Evolutionary conservation across 2,329 filamentous ascomycete species (phyloP), one percentile per base, ranked within the genome.

Genomic region (Leptographium lundbergii): DNA sequence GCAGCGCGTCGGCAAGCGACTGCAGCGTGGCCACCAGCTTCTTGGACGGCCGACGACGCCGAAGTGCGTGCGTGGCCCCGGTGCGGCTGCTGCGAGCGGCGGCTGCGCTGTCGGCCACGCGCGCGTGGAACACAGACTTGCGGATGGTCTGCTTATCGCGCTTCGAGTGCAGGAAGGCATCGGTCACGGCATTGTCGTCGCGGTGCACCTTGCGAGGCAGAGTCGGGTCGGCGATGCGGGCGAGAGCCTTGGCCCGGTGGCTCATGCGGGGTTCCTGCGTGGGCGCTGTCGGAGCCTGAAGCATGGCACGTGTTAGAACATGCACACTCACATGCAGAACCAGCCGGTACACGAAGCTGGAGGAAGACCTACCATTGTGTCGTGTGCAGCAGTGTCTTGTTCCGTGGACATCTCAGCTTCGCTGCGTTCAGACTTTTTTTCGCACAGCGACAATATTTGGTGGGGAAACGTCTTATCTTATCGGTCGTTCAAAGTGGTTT

Each of bases 91-190:
- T 54, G 4, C 53, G 54, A 6, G 22, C 32, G 2, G 27, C 52
- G 61, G 59, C 64, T 17, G 66, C 61, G 61, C 77, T 73, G 64
- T 91, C 89, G 64, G 84, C 76, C 66, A 96, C 87, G 63, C 85
- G 87, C 24, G 84, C 86, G 32, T 95, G 77, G 64, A 97, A 90
- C 17, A 85, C 74, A 0, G 87, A 87, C 76, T 89, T 89, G 69
- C 91, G 91, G 66, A 95, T 89, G 39, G 79, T 75, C 27, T 86
- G 87, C 75, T 92, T 95, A 75, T 95, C 89, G 69, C 82, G 85
- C 73, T 96, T 97, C 63, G 80, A 84, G 58, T 84, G 80, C 61
- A 84, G 75, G 72, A 92, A 91, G 61, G 70, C 63, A 69, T 84
- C 79, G 53, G 75, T 71, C 17, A 79, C 76, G 54, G 73, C 68